These are phyloP conservation scores for Bruguiera gymnorhiza DNA, from an alignment of 345 rosid genomes.

Conservation along the genomic window DNA sequence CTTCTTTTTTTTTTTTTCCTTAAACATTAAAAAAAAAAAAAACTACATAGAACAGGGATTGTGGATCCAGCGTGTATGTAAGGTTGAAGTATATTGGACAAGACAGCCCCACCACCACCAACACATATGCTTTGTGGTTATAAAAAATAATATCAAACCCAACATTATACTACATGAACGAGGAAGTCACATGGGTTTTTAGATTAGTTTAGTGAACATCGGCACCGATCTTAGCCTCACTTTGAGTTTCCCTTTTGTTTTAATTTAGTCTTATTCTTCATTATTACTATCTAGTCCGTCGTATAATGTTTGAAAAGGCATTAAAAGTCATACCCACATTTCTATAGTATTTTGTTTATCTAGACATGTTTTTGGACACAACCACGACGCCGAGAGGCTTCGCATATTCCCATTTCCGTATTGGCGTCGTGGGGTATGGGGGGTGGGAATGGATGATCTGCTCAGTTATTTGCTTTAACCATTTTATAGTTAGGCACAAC, in stretches of 20 bases:
- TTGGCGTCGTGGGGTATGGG: neutral
- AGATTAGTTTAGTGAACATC: conserved; percentile 13
- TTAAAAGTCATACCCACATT: neutral
- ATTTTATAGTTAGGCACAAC: no score
- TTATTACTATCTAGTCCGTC: neutral
- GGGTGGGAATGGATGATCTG: neutral
- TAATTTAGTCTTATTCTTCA: no score
- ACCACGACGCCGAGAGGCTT: neutral
- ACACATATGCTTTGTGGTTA: conserved; percentile 22
- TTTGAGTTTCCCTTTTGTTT: neutral
- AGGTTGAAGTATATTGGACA: conserved; percentile 20
- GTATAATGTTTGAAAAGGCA: neutral
- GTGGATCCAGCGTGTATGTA: conserved; percentile 47
- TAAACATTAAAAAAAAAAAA: conserved; percentile 6
- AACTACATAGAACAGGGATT: conserved; percentile 1
- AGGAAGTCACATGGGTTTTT: conserved; percentile 34
- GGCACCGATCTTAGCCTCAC: neutral
- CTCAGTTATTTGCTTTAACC: neutral
- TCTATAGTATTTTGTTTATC: neutral
- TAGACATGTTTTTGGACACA: neutral
- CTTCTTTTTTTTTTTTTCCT: neutral
- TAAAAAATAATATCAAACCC: conserved; percentile 13
- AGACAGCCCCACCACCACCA: conserved; percentile 28
- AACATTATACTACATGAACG: conserved; percentile 30
- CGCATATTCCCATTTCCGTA: neutral